Evolutionary conservation across 2,329 filamentous ascomycete genomes (phyloP).

Genomic region (Aureobasidium vineae): DNA sequence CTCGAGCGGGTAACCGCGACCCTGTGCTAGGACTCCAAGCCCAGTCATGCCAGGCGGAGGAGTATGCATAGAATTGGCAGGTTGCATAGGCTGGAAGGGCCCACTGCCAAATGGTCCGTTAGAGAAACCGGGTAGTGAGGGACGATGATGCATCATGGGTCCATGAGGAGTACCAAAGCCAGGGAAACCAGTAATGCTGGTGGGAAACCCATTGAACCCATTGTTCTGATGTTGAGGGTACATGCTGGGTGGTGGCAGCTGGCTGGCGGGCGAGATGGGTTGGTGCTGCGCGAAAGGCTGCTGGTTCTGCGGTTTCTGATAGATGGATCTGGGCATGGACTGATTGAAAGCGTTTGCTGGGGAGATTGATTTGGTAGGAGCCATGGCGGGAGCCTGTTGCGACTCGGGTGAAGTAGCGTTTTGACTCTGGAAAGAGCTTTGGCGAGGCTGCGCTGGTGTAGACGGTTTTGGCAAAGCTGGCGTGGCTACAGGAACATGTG

Average conservation of each 20-base stretch:
- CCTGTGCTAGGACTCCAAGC: slow-evolving; percentile 59
- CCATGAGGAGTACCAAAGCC: slow-evolving; percentile 47
- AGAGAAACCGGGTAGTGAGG: slow-evolving; percentile 55
- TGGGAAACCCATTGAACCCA: slow-evolving; percentile 45
- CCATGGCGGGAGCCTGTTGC: slow-evolving; percentile 52
- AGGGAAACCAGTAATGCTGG: slow-evolving; percentile 55
- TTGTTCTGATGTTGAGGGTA: slow-evolving; percentile 45
- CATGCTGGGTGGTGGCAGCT: slow-evolving; percentile 56
- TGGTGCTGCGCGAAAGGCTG: slow-evolving; percentile 56
- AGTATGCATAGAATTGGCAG: slow-evolving; percentile 50
- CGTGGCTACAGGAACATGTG: slow-evolving; percentile 74
- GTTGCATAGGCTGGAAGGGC: slow-evolving; percentile 52
- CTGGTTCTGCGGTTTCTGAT: slow-evolving; percentile 58
- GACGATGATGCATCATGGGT: slow-evolving; percentile 56
- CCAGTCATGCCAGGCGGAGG: slow-evolving; percentile 60
- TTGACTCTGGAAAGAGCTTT: slow-evolving; percentile 74
- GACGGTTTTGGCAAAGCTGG: slow-evolving; percentile 80
- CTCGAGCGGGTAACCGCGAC: slow-evolving; percentile 55
- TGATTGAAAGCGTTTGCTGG: slow-evolving; percentile 60
- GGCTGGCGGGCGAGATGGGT: slow-evolving; percentile 56
- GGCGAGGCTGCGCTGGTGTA: slow-evolving; percentile 72
- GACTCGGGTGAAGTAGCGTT: slow-evolving; percentile 67
- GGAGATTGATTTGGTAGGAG: slow-evolving; percentile 55
- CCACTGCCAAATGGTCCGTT: slow-evolving; percentile 52
- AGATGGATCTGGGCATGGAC: slow-evolving; percentile 60